A percentile compares a stretch with the other conserved stretches of the same genome.
phyloP scores from a whole-genome alignment of 805 yeast species.

The Wickerhamiella spandovensis region DNA sequence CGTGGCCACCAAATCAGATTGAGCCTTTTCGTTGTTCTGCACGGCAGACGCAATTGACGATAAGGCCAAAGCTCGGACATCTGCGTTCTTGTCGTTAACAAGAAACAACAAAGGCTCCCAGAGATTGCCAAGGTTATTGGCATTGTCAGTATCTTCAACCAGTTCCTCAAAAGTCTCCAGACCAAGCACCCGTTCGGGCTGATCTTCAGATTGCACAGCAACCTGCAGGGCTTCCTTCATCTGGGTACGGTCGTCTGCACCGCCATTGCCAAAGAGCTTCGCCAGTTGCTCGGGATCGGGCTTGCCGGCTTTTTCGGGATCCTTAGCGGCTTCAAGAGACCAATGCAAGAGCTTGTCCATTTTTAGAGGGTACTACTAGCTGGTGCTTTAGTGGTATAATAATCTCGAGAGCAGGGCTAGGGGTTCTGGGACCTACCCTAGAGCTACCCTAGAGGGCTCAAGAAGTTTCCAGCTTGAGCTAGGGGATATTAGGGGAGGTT shows the following conservation, averaged over 20 bases:
- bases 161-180: conserved; percentile 88
- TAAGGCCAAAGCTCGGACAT: conserved; percentile 45
- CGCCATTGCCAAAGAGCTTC: conserved; percentile 60
- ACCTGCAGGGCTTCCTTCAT: conserved; percentile 69
- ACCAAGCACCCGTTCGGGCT: conserved; percentile 58
- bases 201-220: conserved; percentile 39
- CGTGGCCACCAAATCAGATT: conserved; percentile 38
- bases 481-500: not conserved
- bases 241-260: conserved; percentile 81
- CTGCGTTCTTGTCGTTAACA: conserved; percentile 29
- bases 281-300: conserved; percentile 71
- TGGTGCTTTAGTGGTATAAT: not conserved
- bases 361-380: no score
- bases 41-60: conserved; percentile 82
- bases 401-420: not conserved
- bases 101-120: conserved; percentile 67
- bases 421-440: not conserved
- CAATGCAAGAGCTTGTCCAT: conserved; percentile 91
- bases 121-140: conserved; percentile 76
- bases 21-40: conserved; percentile 75
- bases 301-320: conserved; percentile 35
- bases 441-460: not conserved
- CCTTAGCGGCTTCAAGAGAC: conserved; percentile 71
- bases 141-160: conserved; percentile 86
- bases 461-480: not conserved